These are phyloP conservation scores for Pelomyxa schiedti DNA, from an alignment of 78 protist species.

Conservation along the genomic window DNA sequence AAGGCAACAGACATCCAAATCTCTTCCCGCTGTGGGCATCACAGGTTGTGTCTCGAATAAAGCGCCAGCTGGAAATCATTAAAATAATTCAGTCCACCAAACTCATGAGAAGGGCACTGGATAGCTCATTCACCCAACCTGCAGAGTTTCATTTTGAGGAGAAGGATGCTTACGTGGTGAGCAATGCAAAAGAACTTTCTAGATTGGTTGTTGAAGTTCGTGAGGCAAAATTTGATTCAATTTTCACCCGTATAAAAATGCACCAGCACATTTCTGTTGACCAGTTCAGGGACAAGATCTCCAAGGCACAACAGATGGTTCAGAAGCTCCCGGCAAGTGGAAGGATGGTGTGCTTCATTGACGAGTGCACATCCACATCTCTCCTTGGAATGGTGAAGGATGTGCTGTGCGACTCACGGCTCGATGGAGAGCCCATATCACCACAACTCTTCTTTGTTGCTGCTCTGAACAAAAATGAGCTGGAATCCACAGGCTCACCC, in stretches of 20 bases:
- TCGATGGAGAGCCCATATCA: not conserved
- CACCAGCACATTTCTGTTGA: not conserved
- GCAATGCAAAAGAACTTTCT: no score
- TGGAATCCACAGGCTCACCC: no score
- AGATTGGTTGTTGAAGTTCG: no score
- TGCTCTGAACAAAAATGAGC: not conserved
- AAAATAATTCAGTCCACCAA: no score
- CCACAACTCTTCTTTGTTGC: slow-evolving; percentile 3
- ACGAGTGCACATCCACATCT: not conserved
- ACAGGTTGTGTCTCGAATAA: no score
- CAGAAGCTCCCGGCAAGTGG: not conserved
- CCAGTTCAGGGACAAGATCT: not conserved
- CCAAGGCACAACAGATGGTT: not conserved
- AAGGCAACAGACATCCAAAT: no score
- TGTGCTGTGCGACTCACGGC: not conserved
- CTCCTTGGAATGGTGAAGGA: not conserved
- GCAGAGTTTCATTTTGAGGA: no score
- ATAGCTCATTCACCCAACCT: no score
- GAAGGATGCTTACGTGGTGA: no score
- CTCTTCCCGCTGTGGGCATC: no score
- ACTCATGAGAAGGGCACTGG: no score
- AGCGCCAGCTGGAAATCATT: no score
- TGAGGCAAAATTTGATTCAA: not conserved
- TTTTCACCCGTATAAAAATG: not conserved
- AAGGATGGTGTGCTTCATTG: slow-evolving; percentile 1